Conservation (phyloP, 2,329 filamentous ascomycete genomes). For the Pyrenophora seminiperda region DNA sequence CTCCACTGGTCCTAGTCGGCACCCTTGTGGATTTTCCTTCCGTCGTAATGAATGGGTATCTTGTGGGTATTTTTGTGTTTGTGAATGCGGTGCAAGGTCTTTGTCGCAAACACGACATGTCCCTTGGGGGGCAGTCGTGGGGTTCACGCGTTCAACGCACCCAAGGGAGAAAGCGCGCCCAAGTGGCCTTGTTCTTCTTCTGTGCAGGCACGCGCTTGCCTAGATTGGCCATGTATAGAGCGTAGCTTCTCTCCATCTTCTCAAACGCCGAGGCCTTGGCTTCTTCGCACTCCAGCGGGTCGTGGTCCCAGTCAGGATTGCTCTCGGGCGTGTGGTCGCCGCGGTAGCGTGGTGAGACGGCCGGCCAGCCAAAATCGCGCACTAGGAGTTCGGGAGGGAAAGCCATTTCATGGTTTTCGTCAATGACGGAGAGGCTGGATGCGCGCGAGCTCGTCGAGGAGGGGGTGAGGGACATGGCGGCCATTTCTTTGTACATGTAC, state of each 20-base stretch:
- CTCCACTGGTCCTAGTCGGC: neutral
- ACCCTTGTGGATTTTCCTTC: neutral
- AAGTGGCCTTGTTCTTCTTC: constrained; percentile 25
- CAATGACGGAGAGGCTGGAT: constrained; percentile 18
- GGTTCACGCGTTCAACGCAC: constrained; percentile 2
- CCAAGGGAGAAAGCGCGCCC: constrained; percentile 29
- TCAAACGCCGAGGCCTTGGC: constrained; percentile 28
- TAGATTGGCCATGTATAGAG: constrained; percentile 31
- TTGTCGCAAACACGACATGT: neutral
- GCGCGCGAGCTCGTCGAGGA: constrained; percentile 9
- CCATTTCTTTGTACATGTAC: neutral
- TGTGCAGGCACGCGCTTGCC: constrained; percentile 15
- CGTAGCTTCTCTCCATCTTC: constrained; percentile 32
- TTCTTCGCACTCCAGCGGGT: constrained; percentile 29
- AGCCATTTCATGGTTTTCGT: constrained; percentile 18
- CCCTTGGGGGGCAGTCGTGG: neutral
- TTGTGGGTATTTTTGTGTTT: constrained; percentile 4
- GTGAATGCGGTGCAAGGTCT: neutral
- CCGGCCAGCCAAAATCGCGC: constrained; percentile 33
- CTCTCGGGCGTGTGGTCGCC: constrained; percentile 36
- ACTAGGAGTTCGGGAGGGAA: constrained; percentile 16
- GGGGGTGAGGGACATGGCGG: constrained; percentile 17
- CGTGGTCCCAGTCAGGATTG: constrained; percentile 33
- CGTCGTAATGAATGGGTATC: constrained; percentile 11
- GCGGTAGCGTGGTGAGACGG: constrained; percentile 28